phyloP scores from a whole-genome alignment of 192 early-diverging fungal species.

The Coemansia sp. region DNA sequence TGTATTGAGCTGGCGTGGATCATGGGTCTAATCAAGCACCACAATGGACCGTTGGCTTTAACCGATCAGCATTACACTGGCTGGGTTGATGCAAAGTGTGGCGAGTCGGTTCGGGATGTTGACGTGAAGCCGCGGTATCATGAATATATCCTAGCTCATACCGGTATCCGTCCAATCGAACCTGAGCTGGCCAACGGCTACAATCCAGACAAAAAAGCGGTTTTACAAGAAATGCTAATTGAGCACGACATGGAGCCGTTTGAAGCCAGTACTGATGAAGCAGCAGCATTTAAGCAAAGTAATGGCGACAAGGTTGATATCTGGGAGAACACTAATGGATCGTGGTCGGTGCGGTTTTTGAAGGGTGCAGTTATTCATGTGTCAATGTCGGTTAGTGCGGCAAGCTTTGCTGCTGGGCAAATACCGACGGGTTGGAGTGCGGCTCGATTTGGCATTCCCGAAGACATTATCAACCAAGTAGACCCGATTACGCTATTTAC shows the following conservation, averaged over 20 bases:
- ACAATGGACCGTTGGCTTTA: conserved; percentile 52
- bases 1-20: conserved; percentile 97
- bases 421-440: conserved; percentile 95
- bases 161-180: conserved; percentile 62
- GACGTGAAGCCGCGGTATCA: conserved; percentile 90
- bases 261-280: conserved; percentile 85
- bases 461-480: conserved; percentile 85
- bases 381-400: conserved; percentile 84
- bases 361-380: conserved; percentile 87
- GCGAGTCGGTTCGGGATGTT: conserved; percentile 77
- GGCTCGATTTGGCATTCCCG: conserved; percentile 85
- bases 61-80: conserved; percentile 52
- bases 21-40: conserved; percentile 90
- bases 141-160: conserved; percentile 80
- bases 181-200: conserved; percentile 81
- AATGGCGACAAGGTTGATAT: conserved; percentile 78
- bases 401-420: conserved; percentile 78
- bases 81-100: conserved; percentile 84
- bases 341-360: conserved; percentile 74
- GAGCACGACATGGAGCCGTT: conserved; percentile 84
- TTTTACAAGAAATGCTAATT: conserved; percentile 84
- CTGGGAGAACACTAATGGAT: conserved; percentile 43
- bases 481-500: conserved; percentile 85
- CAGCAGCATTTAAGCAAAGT: conserved; percentile 75
- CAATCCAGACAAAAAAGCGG: conserved; percentile 78